phyloP scores from a whole-genome alignment of 768 basidiomycete species.

The Mycena polygramma region DNA sequence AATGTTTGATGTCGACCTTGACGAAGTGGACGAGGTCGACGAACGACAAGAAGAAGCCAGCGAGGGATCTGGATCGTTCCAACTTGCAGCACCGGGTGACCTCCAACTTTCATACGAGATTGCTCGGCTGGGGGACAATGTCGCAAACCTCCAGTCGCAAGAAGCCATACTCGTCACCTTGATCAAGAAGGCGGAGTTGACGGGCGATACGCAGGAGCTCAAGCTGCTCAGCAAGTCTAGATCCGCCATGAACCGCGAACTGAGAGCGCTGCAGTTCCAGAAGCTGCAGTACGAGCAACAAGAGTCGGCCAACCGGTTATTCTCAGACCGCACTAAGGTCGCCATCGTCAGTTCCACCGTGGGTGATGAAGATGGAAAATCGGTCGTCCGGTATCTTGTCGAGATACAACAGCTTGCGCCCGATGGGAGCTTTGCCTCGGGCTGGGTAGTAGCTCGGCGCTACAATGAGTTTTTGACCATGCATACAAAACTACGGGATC shows the following conservation, averaged over 20 bases:
- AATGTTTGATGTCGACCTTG: conserved; percentile 58
- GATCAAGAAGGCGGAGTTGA: conserved; percentile 95
- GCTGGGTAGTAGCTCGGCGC: conserved; percentile 93
- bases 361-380: conserved; percentile 88
- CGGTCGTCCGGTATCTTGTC: conserved; percentile 91
- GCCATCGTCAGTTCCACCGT: conserved; percentile 86
- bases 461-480: conserved; percentile 96
- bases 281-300: conserved; percentile 95
- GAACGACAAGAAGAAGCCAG: conserved; percentile 57
- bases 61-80: conserved; percentile 66
- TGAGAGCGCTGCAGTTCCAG: conserved; percentile 89
- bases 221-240: conserved; percentile 86
- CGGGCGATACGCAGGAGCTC: conserved; percentile 90
- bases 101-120: conserved; percentile 92
- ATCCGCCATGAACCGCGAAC: conserved; percentile 83
- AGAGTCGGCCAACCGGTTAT: conserved; percentile 88
- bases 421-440: conserved; percentile 84
- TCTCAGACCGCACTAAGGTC: conserved; percentile 88
- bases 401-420: conserved; percentile 90
- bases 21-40: conserved; percentile 64
- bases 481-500: conserved; percentile 88
- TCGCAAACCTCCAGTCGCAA: conserved; percentile 83
- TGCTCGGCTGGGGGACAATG: conserved; percentile 78
- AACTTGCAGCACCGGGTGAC: conserved; percentile 89
- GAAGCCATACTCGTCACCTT: conserved; percentile 87